Base-by-base conservation (phyloP, 208 protist species). In the Wallacemonas collosoma region DNA sequence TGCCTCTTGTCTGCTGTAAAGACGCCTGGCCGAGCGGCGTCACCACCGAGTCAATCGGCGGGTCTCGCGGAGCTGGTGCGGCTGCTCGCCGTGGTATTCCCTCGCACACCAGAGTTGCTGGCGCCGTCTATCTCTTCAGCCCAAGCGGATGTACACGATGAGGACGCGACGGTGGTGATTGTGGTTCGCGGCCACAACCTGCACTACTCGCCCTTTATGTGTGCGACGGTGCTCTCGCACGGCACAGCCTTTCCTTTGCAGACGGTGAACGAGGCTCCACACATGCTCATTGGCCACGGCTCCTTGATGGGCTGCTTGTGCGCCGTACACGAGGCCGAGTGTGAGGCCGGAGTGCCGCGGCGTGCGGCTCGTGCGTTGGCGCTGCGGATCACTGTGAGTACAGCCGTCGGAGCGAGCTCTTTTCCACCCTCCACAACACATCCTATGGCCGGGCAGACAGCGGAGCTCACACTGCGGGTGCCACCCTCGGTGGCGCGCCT, bases 121-220 rank as follows among this genome's bases (percentile, higher is more conserved):
- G 44, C 38, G 45, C 87, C 87, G 8, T 56, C 69, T 5, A 70
- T 91, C 17, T 55, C 57, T 0, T 57, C 73, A 1, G 26, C 84
- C 47, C n/a, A 36, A 11, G 35, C 15, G 17, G 56, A 41, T 6
- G 9, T 35, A 5, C 4, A 6, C 56, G 79, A 83, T 48, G 74
- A 80, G 39, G 68, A 69, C 51, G 58, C 73, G 39, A 63, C 71
- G 2, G 74, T 89, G 17, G 72, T 62, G 55, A 47, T 81, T 1
- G 56, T 36, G 38, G 71, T 91, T 17, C 66, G 68, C 11, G 87
- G 87, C 15, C 14, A 12, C 9, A 82, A 85, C 55, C 54, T 91
- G 38, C 83, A 88, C 35, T 91, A 84, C 55, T 68, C 36, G 11
- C 80, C 87, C 35, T 73, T 70, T 2, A 35, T 91, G 5, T 80